Conservation (phyloP, 345 rosid genomes). For the Lepidium sativum region DNA sequence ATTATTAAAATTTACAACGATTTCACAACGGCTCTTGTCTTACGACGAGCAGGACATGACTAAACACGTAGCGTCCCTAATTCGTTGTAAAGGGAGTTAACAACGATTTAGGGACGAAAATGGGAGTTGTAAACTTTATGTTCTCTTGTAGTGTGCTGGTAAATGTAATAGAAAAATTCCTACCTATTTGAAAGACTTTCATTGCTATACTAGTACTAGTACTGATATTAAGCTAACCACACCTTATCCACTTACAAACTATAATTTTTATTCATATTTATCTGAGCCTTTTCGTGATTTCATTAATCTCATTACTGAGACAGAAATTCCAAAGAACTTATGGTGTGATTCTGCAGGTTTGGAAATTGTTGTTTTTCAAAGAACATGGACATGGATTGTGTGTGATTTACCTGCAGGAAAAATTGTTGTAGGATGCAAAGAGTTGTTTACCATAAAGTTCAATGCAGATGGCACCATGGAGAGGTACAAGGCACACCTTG, state of each 20-base stretch:
- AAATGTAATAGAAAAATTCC: too few species aligned
- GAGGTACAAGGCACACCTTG: background rate
- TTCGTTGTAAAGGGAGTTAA: too few species aligned
- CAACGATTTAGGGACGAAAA: too few species aligned
- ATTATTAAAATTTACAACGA: too few species aligned
- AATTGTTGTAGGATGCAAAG: background rate
- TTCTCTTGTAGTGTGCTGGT: too few species aligned
- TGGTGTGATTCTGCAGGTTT: background rate
- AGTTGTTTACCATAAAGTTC: background rate
- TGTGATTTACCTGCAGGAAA: background rate
- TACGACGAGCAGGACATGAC: too few species aligned
- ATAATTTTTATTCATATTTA: background rate
- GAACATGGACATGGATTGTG: background rate
- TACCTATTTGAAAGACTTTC: too few species aligned
- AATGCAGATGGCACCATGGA: background rate
- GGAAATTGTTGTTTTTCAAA: background rate
- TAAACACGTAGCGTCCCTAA: too few species aligned
- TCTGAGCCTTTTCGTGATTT: background rate
- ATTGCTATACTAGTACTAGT: too few species aligned
- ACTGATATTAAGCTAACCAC: background rate
- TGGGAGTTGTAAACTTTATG: too few species aligned
- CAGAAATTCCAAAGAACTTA: background rate
- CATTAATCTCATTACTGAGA: background rate
- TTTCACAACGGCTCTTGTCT: too few species aligned
- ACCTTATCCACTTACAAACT: background rate